A percentile compares a stretch with the other conserved stretches of the same genome.
Conservation (phyloP, 225 moss, liverwort and hornwort genomes). For the Pseudisothecium myosuroides region DNA sequence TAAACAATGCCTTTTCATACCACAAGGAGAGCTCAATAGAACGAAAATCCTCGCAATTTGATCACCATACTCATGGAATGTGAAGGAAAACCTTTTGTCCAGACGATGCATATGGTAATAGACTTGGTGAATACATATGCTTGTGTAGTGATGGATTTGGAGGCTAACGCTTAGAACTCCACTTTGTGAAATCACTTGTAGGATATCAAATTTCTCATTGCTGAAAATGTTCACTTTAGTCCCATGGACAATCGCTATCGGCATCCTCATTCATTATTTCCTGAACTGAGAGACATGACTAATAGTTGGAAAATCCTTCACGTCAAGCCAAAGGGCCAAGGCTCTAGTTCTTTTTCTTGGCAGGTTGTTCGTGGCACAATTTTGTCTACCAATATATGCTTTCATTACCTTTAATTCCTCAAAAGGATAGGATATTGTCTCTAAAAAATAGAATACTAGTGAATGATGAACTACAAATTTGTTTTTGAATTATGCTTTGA, state of each 20-base stretch:
- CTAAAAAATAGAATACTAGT: not conserved
- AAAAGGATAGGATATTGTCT: not conserved
- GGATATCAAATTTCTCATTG: not conserved
- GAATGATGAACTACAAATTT: not conserved
- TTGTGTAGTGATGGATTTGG: not conserved
- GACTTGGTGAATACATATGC: not conserved
- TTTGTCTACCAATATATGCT: not conserved
- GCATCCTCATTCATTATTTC: not conserved
- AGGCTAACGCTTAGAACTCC: not conserved
- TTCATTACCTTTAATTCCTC: not conserved
- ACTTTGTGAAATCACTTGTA: not conserved
- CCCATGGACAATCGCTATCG: not conserved
- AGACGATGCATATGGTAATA: not conserved
- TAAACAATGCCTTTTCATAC: not conserved
- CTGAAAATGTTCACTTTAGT: not conserved
- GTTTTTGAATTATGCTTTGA: not conserved
- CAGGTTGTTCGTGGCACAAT: not conserved
- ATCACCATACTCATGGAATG: not conserved
- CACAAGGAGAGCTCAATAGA: not conserved
- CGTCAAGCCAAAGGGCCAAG: fast-evolving
- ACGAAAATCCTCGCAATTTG: not conserved
- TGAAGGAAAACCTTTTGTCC: not conserved
- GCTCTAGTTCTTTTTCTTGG: not conserved
- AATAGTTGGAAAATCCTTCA: not conserved
- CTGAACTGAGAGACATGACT: not conserved